Evolutionary conservation across 345 rosid genomes (phyloP).

Genomic region (Eucalyptus microcorys): DNA sequence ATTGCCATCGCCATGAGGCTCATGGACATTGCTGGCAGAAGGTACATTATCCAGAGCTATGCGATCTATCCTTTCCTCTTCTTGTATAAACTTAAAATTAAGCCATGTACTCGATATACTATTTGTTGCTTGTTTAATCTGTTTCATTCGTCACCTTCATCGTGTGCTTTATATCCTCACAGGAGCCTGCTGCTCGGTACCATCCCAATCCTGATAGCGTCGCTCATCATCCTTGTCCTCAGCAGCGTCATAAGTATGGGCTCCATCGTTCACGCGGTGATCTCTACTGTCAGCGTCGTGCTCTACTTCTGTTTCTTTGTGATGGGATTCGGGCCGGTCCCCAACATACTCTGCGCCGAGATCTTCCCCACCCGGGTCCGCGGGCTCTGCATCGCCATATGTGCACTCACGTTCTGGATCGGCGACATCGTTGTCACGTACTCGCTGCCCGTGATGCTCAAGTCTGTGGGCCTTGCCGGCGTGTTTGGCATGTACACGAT

Average conservation of each 20-base stretch:
- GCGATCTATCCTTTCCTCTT: too few relatives aligned
- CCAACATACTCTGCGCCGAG: slow-evolving; percentile 29
- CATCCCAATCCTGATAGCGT: slow-evolving; percentile 18
- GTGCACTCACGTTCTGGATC: slow-evolving; percentile 23
- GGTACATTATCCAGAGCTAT: not conserved
- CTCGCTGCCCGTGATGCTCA: slow-evolving; percentile 18
- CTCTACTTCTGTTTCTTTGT: slow-evolving; percentile 24
- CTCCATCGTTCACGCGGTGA: slow-evolving; percentile 3
- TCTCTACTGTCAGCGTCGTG: slow-evolving; percentile 19
- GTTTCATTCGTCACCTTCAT: not conserved
- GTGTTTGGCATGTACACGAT: slow-evolving; percentile 16
- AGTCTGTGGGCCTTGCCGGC: slow-evolving; percentile 20
- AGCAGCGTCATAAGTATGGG: slow-evolving; percentile 6
- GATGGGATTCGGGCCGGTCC: slow-evolving; percentile 30
- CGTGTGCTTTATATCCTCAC: not conserved
- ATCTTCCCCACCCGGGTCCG: slow-evolving; percentile 31
- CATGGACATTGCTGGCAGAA: slow-evolving; percentile 35
- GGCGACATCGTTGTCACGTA: slow-evolving; percentile 22
- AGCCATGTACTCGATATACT: not conserved
- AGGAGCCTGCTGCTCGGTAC: slow-evolving; percentile 25
- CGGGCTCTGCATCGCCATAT: slow-evolving; percentile 28
- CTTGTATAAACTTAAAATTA: not conserved
- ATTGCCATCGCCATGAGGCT: slow-evolving; percentile 33
- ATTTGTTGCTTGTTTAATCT: not conserved
- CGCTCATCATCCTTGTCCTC: slow-evolving; percentile 14